phyloP scores from a whole-genome alignment of 2,329 filamentous ascomycete genomes.

The Claviceps cyperi region DNA sequence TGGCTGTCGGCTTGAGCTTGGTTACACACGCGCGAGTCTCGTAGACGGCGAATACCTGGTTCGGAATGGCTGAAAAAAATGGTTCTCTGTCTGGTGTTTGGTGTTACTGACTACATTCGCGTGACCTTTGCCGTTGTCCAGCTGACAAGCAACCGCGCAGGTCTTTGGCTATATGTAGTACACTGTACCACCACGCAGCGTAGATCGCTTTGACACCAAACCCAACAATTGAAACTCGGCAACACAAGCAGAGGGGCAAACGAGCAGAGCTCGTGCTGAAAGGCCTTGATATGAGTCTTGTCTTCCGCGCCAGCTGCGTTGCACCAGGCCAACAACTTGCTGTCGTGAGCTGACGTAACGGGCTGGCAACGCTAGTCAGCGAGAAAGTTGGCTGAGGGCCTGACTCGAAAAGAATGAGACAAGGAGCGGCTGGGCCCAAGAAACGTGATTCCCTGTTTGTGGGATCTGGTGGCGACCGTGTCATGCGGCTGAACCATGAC shows the following conservation, averaged over 20 bases:
- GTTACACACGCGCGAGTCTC: background rate
- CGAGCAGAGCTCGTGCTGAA: background rate
- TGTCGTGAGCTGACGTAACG: constrained; percentile 1
- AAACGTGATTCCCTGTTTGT: background rate
- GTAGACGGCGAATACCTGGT: background rate
- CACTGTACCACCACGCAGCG: background rate
- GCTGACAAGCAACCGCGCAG: background rate
- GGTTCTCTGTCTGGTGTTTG: background rate
- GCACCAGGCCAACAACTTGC: background rate
- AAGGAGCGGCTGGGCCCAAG: background rate
- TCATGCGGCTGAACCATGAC: background rate
- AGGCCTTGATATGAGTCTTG: background rate
- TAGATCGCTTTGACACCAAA: background rate
- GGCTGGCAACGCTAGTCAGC: background rate
- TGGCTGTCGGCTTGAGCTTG: background rate
- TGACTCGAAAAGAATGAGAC: background rate
- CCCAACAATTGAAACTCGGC: background rate
- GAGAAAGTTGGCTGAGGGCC: background rate
- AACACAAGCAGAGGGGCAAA: background rate
- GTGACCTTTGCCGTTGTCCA: background rate
- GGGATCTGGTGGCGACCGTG: background rate
- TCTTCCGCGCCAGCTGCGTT: background rate
- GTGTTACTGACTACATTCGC: background rate
- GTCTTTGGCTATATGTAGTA: background rate
- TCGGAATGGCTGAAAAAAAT: background rate